These are phyloP conservation scores for Colletotrichum melonis DNA, from an alignment of 2,329 filamentous ascomycete species.

Conservation along the genomic window DNA sequence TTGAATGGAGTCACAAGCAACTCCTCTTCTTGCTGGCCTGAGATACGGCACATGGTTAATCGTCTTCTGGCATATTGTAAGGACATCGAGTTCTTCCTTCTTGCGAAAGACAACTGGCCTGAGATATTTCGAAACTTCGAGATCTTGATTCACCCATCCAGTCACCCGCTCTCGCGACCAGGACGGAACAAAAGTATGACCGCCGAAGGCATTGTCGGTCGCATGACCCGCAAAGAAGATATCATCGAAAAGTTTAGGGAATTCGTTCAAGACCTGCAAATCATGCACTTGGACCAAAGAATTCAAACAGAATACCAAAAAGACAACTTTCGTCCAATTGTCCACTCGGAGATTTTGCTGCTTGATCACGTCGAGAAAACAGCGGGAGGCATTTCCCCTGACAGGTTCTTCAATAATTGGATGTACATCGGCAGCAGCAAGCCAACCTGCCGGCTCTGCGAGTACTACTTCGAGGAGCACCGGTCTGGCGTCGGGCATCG, in stretches of 20 bases:
- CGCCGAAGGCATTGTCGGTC: conserved; percentile 39
- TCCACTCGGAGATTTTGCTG: conserved; percentile 49
- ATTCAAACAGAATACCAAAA: conserved; percentile 37
- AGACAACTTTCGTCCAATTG: conserved; percentile 39
- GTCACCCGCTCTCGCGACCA: conserved; percentile 29
- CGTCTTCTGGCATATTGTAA: background rate
- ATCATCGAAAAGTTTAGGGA: background rate
- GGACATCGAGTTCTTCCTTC: background rate
- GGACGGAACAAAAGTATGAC: conserved; percentile 36
- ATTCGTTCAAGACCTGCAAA: conserved; percentile 37
- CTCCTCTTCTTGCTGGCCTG: background rate
- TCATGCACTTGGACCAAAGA: conserved; percentile 38
- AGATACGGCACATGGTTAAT: background rate
- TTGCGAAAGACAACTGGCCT: conserved; percentile 39
- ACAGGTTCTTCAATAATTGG: conserved; percentile 46
- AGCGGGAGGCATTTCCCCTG: background rate
- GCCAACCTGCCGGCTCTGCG: conserved; percentile 52
- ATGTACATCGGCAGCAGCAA: conserved; percentile 54
- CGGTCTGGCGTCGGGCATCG: conserved; percentile 40
- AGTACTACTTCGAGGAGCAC: conserved; percentile 48
- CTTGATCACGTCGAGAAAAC: conserved; percentile 6
- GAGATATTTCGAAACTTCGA: conserved; percentile 45
- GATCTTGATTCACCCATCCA: conserved; percentile 43
- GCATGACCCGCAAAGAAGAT: conserved; percentile 34
- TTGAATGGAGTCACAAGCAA: background rate